Base-by-base conservation (phyloP, 169 alveolate genomes). In the Plasmodium sp. region DNA sequence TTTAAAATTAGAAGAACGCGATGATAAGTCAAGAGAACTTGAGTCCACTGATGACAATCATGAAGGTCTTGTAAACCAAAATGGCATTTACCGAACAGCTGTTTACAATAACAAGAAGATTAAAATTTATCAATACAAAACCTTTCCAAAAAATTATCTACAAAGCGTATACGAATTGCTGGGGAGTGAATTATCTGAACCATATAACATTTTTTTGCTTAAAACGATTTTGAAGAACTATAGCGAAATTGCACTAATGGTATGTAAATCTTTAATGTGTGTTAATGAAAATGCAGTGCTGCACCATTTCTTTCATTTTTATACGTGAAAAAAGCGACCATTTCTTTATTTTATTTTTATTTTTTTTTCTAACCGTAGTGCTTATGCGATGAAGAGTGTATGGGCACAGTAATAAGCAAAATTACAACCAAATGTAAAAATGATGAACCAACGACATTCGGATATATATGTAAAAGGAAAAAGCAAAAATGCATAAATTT, bases 111-210 rank as follows among this genome's bases (percentile, higher is more conserved):
- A 90, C 33, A 90, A 90, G 62, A 45, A 72, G 80, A 90, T 90
- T 90, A 58, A 34, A 34, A 79, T 90, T 58, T 81, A 90, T 48
- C 94, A 90, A 80, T 90, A 58, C 73, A 81, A 81, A 80, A 58
- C 90, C 33, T 90, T 90, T n/a, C 94, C 94, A 27, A 90, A 90
- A 90, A 58, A 58, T 58, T 81, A 62, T 90, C 73, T 90, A 33
- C 81, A 90, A 58, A 90, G 94, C 72, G 90, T 90, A 10, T 90
- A 90, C 73, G 41, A 90, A 43, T 36, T 90, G n/a, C 36, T 90
- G 73, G 83, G 94, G 6, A 80, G 83, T 51, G 94, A 90, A 74
- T 80, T 90, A 48, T 90, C 94, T n/a, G 94, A 90, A 71, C 94
- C 94, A 16, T 90, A 90, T 90, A 90, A 79, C 43, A 80, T 90